Conservation (phyloP, 441 rosid genomes). For the Gossypium trilobum region DNA sequence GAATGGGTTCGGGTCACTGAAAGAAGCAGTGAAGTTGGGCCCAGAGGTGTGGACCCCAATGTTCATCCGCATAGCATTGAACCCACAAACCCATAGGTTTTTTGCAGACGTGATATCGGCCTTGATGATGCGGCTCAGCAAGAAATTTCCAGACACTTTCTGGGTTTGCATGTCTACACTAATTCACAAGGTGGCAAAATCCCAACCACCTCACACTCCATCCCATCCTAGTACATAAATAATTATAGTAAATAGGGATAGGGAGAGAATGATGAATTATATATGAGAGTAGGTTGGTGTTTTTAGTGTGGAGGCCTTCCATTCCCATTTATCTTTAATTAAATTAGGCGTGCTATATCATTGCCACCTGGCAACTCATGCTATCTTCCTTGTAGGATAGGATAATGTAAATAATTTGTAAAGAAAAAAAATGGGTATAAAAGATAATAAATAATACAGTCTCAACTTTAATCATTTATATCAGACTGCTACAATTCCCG, state of each 20-base stretch:
- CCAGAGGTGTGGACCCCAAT: slow-evolving; percentile 79
- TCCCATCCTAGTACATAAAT: slow-evolving; percentile 3
- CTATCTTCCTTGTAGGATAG: neutral
- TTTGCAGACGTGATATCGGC: slow-evolving; percentile 50
- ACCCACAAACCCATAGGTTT: slow-evolving; percentile 54
- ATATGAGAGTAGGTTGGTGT: neutral
- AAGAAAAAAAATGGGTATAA: neutral
- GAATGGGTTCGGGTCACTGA: slow-evolving; percentile 46
- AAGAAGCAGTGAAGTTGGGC: slow-evolving; percentile 57
- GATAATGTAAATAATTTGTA: neutral
- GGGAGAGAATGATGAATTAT: neutral
- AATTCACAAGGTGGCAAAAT: slow-evolving; percentile 32
- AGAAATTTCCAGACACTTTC: slow-evolving; percentile 43
- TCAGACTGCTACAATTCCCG: neutral
- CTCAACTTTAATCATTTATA: neutral
- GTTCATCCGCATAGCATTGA: slow-evolving; percentile 53
- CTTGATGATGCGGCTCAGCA: slow-evolving; percentile 33
- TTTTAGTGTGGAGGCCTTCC: too few relatives aligned
- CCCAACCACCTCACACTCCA: slow-evolving; percentile 10
- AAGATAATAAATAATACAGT: neutral
- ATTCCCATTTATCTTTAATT: neutral
- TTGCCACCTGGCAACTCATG: neutral
- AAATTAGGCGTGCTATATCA: neutral
- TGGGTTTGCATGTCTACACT: slow-evolving; percentile 60
- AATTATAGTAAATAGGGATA: too few relatives aligned